Evolutionary conservation across 192 early-diverging fungal genomes (phyloP), one percentile per base, ranked within the genome.

Genomic region (Entomortierella chlamydospora): DNA sequence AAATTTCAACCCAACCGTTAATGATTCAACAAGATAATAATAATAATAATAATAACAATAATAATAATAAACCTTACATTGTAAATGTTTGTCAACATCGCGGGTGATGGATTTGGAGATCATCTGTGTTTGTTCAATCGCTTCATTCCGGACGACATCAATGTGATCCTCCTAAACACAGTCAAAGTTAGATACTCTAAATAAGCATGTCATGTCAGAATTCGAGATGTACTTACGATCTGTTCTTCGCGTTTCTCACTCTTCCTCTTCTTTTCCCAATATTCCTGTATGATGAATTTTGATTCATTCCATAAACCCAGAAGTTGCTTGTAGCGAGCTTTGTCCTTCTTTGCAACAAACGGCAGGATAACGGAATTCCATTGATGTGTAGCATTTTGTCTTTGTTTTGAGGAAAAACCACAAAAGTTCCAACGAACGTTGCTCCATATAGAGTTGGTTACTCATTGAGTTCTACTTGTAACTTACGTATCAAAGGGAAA

Each of bases 121-220:
- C 6, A 26, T 6, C 52, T 55, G 50, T 42, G 64, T 65, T 65
- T 65, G 64, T 54, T 54, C 7, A 15, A 65, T 53, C 22, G 64
- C 18, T 12, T 65, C 64, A 5, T 37, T 42, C 41, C 64, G 53
- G 53, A 65, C 22, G 52, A 17, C 7, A 65, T 55, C 53, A 18
- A 65, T 55, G 26, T 65, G 64, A 42, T 43, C 64, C 51, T 65
- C n/a, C n/a, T n/a, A n/a, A n/a, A n/a, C n/a, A n/a, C n/a, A n/a
- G n/a, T n/a, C n/a, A n/a, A n/a, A n/a, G n/a, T n/a, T n/a, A n/a
- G n/a, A n/a, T n/a, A n/a, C n/a, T n/a, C n/a, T n/a, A n/a, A n/a
- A n/a, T n/a, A n/a, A n/a, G n/a, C n/a, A n/a, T n/a, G n/a, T n/a
- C n/a, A n/a, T n/a, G n/a, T n/a, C n/a, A n/a, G n/a, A n/a, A n/a